These are phyloP conservation scores for Eucalyptus pumila DNA, from an alignment of 345 rosid species.

Conservation along the genomic window DNA sequence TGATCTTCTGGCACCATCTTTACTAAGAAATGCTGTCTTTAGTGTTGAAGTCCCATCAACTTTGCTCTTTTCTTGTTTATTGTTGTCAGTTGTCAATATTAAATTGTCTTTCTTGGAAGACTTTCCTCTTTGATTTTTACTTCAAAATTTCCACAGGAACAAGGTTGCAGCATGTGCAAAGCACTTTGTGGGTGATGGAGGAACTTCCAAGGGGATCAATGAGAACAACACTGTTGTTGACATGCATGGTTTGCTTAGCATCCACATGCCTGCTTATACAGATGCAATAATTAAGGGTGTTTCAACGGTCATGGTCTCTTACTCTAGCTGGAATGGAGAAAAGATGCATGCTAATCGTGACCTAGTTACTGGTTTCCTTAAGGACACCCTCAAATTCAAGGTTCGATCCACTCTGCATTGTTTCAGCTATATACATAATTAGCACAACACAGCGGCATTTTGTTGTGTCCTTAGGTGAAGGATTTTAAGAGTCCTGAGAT, in stretches of 20 bases:
- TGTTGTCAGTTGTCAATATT: not conserved
- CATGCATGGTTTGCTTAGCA: slow-evolving; percentile 58
- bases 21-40: not conserved
- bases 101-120: not conserved
- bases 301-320: slow-evolving; percentile 87
- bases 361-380: slow-evolving; percentile 69
- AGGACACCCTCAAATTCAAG: slow-evolving; percentile 69
- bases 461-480: not conserved
- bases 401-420: slow-evolving; percentile 10
- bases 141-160: slow-evolving; percentile 29
- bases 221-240: slow-evolving; percentile 69
- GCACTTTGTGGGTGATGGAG: slow-evolving; percentile 98
- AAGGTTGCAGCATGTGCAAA: slow-evolving; percentile 94
- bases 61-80: not conserved
- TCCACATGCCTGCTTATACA: slow-evolving; percentile 79
- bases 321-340: slow-evolving; percentile 91
- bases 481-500: not conserved
- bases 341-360: slow-evolving; percentile 89
- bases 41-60: not conserved
- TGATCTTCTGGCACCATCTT: not conserved
- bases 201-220: slow-evolving; percentile 76
- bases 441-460: not conserved
- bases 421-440: not conserved
- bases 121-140: not conserved
- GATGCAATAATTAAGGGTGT: slow-evolving; percentile 75